These are phyloP conservation scores for Schizosaccharomyces octosporus DNA, from an alignment of 805 yeast genomes.

Conservation along the genomic window DNA sequence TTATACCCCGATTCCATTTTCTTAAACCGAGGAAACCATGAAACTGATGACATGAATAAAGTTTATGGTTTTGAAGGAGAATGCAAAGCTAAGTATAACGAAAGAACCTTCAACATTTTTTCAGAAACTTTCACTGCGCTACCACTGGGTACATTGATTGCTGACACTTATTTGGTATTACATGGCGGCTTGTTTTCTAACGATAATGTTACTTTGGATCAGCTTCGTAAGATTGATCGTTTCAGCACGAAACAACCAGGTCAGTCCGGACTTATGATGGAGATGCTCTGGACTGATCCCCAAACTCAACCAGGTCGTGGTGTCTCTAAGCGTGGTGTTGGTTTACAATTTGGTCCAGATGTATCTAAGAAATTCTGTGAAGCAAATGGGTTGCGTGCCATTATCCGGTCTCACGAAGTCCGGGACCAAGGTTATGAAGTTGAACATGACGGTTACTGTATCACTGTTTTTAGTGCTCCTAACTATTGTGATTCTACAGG, in stretches of 20 bases:
- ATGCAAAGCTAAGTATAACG: constrained; percentile 70
- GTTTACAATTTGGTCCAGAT: constrained; percentile 92
- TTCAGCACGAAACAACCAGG: constrained; percentile 54
- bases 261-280: constrained; percentile 82
- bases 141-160: constrained; percentile 67
- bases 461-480: constrained; percentile 95
- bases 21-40: constrained; percentile 88
- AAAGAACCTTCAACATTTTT: constrained; percentile 56
- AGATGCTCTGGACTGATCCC: constrained; percentile 92
- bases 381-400: constrained; percentile 43
- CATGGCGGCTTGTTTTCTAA: constrained; percentile 88
- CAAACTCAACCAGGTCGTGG: constrained; percentile 54
- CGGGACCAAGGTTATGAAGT: constrained; percentile 71
- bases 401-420: constrained; percentile 87
- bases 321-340: constrained; percentile 82
- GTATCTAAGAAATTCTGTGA: constrained; percentile 59
- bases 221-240: constrained; percentile 46
- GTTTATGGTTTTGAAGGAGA: constrained; percentile 93
- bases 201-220: constrained; percentile 44
- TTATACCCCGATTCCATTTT: constrained; percentile 44
- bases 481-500: constrained; percentile 72
- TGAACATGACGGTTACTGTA: constrained; percentile 65
- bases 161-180: constrained; percentile 58
- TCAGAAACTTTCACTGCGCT: constrained; percentile 64
- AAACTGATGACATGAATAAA: constrained; percentile 87